A percentile compares a stretch with the other conserved stretches of the same genome.
These are phyloP conservation scores for Clonostachys sp. DNA, from an alignment of 2,329 filamentous ascomycete genomes.

Conservation along the genomic window DNA sequence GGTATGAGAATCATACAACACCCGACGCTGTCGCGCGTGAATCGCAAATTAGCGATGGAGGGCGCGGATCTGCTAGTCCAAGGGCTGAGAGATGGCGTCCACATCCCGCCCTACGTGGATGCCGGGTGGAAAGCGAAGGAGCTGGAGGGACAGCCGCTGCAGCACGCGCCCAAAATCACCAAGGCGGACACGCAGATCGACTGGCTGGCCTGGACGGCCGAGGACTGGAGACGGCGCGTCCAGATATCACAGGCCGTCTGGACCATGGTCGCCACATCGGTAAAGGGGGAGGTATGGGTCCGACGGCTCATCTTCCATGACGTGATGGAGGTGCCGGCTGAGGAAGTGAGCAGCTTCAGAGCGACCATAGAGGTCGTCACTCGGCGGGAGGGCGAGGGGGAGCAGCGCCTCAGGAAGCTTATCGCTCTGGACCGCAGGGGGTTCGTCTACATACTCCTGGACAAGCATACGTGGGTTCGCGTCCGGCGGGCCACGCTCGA, in stretches of 20 bases:
- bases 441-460: conserved; percentile 12
- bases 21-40: conserved; percentile 36
- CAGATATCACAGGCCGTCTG: conserved; percentile 64
- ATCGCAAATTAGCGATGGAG: conserved; percentile 49
- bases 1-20: conserved; percentile 44
- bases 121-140: conserved; percentile 17
- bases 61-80: conserved; percentile 69
- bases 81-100: conserved; percentile 57
- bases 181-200: conserved; percentile 59
- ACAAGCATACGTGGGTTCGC: conserved; percentile 12
- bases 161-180: conserved; percentile 69
- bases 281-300: conserved; percentile 7
- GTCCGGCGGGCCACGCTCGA: conserved; percentile 24
- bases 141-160: conserved; percentile 9
- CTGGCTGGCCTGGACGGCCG: conserved; percentile 48
- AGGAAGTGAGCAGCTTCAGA: conserved; percentile 2
- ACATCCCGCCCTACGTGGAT: conserved; percentile 55
- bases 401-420: conserved; percentile 4
- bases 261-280: conserved; percentile 30
- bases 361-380: conserved; percentile 1
- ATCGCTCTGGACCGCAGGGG: conserved; percentile 4
- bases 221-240: conserved; percentile 49
- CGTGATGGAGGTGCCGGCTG: conserved; percentile 12
- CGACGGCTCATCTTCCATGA: conserved; percentile 32
- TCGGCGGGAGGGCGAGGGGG: neutral